A percentile compares a stretch with the other conserved stretches of the same genome.
These are phyloP conservation scores for Pyrenochaeta sp. DNA, from an alignment of 2,329 filamentous ascomycete genomes.

Conservation along the genomic window DNA sequence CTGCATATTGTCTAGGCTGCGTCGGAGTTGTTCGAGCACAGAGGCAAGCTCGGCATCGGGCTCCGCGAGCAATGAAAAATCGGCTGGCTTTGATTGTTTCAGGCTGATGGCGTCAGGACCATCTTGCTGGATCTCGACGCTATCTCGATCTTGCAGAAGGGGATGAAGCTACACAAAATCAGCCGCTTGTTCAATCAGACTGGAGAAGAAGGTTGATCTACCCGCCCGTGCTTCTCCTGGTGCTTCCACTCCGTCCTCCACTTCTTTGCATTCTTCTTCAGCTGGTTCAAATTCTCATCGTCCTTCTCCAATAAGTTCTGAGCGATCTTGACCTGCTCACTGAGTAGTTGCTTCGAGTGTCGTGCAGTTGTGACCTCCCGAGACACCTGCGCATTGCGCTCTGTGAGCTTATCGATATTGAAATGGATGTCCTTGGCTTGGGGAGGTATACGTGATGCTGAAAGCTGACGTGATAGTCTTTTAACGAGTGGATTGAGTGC, in stretches of 20 bases:
- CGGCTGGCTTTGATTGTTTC: slow-evolving; percentile 24
- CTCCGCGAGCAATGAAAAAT: slow-evolving; percentile 34
- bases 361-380: slow-evolving; percentile 67
- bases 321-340: slow-evolving; percentile 65
- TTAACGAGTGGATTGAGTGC: slow-evolving; percentile 65
- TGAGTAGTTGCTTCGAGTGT: slow-evolving; percentile 70
- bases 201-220: slow-evolving; percentile 19
- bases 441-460: slow-evolving; percentile 72
- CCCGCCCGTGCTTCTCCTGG: slow-evolving; percentile 41
- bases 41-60: slow-evolving; percentile 43
- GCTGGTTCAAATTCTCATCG: slow-evolving; percentile 34
- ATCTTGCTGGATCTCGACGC: slow-evolving; percentile 27
- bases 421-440: slow-evolving; percentile 62
- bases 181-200: slow-evolving; percentile 17
- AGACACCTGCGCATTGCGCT: slow-evolving; percentile 59
- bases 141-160: slow-evolving; percentile 32
- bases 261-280: slow-evolving; percentile 40
- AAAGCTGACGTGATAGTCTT: slow-evolving; percentile 66
- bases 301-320: slow-evolving; percentile 50
- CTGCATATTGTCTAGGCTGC: slow-evolving; percentile 50
- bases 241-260: slow-evolving; percentile 43
- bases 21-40: slow-evolving; percentile 48
- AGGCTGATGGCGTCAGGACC: slow-evolving; percentile 43
- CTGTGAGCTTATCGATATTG: slow-evolving; percentile 71
- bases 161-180: slow-evolving; percentile 45